Conservation (phyloP, 2,329 filamentous ascomycete genomes). For the Epichloe baconii region DNA sequence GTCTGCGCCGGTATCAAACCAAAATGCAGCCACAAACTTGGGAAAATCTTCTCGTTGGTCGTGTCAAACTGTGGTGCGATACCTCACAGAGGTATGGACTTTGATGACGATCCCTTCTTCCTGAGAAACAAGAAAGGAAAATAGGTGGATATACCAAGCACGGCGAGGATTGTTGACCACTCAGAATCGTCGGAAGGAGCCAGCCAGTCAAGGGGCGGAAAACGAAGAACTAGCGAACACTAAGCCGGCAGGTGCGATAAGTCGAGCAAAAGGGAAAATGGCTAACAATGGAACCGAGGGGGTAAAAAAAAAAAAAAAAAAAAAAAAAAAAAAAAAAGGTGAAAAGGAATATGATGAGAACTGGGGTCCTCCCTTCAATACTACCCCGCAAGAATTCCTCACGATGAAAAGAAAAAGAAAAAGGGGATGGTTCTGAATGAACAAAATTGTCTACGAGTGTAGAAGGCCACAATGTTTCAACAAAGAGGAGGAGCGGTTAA, state of each 20-base stretch:
- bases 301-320: not conserved
- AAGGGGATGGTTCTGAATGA: not conserved
- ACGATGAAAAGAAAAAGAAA: not conserved
- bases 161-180: not conserved
- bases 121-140: not conserved
- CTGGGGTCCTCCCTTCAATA: slow-evolving; percentile 3
- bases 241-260: slow-evolving; percentile 3
- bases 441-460: not conserved
- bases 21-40: not conserved
- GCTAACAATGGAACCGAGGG: not conserved
- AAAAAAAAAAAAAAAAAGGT: not conserved
- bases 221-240: slow-evolving; percentile 4
- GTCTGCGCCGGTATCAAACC: no score
- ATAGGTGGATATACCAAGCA: not conserved
- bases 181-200: not conserved
- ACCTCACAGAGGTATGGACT: slow-evolving; percentile 2
- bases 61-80: not conserved
- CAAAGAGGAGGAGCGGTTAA: not conserved
- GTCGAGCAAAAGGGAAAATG: not conserved
- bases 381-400: slow-evolving; percentile 4
- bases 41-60: not conserved
- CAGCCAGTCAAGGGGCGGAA: not conserved
- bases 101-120: not conserved
- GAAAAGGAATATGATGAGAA: not conserved
- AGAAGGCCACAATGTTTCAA: not conserved